Evolutionary conservation across 2,329 filamentous ascomycete genomes (phyloP).

Genomic region (Aspergillus ochraceus): DNA sequence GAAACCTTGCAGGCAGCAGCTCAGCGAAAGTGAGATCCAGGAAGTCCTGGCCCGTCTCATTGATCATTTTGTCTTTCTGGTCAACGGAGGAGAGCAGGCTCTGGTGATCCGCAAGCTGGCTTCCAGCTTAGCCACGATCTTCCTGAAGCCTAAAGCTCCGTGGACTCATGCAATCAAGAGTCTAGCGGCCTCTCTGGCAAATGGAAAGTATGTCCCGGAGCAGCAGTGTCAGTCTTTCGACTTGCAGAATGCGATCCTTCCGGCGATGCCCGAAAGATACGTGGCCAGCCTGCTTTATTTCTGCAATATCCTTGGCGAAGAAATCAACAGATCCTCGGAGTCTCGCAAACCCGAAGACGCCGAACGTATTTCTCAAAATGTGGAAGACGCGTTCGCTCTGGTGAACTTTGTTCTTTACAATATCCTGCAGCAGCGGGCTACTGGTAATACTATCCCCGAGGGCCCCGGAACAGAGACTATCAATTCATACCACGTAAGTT

Average conservation of each 20-base stretch:
- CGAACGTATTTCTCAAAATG: conserved; percentile 26
- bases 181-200: conserved; percentile 39
- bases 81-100: conserved; percentile 37
- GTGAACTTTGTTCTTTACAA: conserved; percentile 37
- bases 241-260: conserved; percentile 34
- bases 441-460: conserved; percentile 18
- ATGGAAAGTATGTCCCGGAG: conserved; percentile 38
- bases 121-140: conserved; percentile 46
- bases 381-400: conserved; percentile 37
- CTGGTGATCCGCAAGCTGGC: conserved; percentile 50
- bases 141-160: conserved; percentile 39
- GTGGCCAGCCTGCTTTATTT: conserved; percentile 39
- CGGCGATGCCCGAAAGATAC: conserved; percentile 37
- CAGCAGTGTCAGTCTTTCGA: conserved; percentile 30
- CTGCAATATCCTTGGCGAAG: conserved; percentile 43
- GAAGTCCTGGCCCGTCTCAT: conserved; percentile 44
- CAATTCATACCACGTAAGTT: conserved; percentile 37
- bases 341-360: conserved; percentile 17
- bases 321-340: conserved; percentile 30
- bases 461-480: conserved; percentile 35
- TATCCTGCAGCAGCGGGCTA: conserved; percentile 26
- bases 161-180: conserved; percentile 41
- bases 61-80: conserved; percentile 43
- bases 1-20: conserved; percentile 31
- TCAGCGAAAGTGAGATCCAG: conserved; percentile 33